These are phyloP conservation scores for Tetrahymena elliotti DNA, from an alignment of 73 alveolate species.

Conservation along the genomic window DNA sequence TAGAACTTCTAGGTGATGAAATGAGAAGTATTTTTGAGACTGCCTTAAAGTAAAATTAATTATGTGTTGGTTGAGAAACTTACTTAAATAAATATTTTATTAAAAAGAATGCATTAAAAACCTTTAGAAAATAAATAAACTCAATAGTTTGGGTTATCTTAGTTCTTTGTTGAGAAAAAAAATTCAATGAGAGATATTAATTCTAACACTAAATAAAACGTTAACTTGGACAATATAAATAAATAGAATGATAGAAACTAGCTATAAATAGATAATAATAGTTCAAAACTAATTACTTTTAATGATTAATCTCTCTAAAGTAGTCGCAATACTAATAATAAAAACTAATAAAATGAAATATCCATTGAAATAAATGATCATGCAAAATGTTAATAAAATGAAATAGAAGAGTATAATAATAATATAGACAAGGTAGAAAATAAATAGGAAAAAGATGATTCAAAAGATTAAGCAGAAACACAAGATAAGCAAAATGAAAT, in stretches of 20 bases:
- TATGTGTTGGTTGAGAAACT: no score
- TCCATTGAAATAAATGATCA: neutral
- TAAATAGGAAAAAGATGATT: neutral
- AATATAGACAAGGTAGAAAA: neutral
- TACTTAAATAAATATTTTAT: no score
- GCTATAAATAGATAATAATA: neutral
- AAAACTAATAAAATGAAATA: neutral
- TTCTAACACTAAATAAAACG: neutral
- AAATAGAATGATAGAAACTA: neutral
- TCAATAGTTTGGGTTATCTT: neutral
- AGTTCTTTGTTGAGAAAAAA: neutral
- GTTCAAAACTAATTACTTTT: neutral
- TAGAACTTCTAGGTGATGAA: neutral
- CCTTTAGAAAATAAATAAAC: neutral
- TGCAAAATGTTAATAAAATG: no score
- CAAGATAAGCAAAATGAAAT: neutral
- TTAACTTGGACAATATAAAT: neutral
- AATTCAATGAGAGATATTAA: neutral
- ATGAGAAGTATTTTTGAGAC: neutral
- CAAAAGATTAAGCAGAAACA: neutral
- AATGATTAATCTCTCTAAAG: neutral
- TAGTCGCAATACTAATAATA: neutral
- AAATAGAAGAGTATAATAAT: no score
- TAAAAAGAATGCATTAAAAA: neutral
- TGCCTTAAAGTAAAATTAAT: neutral